Percentiles rank a stretch among this genome's conserved stretches.
Conservation (phyloP, 139 green algal genomes). For the Spirogloea muscicola region DNA sequence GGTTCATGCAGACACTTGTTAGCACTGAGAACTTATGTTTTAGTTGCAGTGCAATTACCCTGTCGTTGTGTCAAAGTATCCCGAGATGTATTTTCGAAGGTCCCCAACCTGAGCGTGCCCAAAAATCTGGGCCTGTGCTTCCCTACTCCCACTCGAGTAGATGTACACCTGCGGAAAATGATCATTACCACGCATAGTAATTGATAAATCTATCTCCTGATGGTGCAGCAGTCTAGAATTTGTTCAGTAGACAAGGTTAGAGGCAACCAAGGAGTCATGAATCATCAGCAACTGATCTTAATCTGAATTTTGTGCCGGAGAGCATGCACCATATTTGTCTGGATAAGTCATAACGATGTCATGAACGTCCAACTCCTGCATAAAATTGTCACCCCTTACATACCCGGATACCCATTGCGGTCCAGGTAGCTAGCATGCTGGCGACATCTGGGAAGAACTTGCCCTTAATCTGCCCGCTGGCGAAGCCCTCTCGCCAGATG, state of each 20-base stretch:
- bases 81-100: constrained; percentile 74
- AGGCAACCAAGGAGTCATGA: too few species aligned
- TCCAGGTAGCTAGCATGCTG: constrained; percentile 66
- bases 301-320: not conserved
- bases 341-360: not conserved
- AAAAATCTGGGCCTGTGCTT: constrained; percentile 66
- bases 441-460: constrained; percentile 80
- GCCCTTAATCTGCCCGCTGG: constrained; percentile 62
- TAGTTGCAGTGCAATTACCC: constrained; percentile 43
- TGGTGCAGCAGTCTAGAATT: not conserved
- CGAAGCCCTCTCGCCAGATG: constrained; percentile 76
- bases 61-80: constrained; percentile 91
- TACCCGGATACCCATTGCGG: constrained; percentile 18
- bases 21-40: not conserved
- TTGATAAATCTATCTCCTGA: not conserved
- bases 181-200: not conserved
- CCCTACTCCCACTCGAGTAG: constrained; percentile 78
- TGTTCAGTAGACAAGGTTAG: not conserved
- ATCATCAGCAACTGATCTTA: too few species aligned
- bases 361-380: not conserved
- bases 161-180: constrained; percentile 71
- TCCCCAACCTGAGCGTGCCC: constrained; percentile 67
- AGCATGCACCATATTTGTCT: not conserved
- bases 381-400: too few species aligned
- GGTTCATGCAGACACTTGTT: not conserved